phyloP scores from a whole-genome alignment of 768 basidiomycete genomes.

The Suillus spraguei region DNA sequence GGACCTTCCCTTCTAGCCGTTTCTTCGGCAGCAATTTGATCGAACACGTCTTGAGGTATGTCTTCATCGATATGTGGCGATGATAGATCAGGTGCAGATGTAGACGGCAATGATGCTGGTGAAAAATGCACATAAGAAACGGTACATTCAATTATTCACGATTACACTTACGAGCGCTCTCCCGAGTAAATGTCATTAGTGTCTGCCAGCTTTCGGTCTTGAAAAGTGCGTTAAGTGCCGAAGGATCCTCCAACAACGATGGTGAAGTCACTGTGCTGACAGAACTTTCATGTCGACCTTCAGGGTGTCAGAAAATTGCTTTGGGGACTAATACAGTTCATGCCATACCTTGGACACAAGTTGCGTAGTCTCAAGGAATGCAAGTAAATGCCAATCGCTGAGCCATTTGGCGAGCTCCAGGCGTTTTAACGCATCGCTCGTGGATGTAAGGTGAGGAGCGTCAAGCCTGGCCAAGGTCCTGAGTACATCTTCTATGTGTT shows the following conservation, averaged over 20 bases:
- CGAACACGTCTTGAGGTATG: conserved; percentile 78
- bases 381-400: conserved; percentile 93
- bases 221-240: conserved; percentile 65
- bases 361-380: conserved; percentile 83
- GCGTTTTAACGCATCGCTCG: conserved; percentile 54
- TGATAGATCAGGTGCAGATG: conserved; percentile 41
- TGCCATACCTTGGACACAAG: conserved; percentile 64
- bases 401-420: conserved; percentile 72
- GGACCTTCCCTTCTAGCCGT: conserved; percentile 37
- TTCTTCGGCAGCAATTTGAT: conserved; percentile 73
- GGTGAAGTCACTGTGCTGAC: conserved; percentile 66
- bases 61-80: conserved; percentile 58
- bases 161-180: conserved; percentile 69
- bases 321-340: neutral
- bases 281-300: conserved; percentile 78
- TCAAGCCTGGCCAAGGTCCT: conserved; percentile 55
- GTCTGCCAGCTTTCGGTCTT: conserved; percentile 83
- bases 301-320: conserved; percentile 13
- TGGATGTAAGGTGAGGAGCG: conserved; percentile 48
- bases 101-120: conserved; percentile 46
- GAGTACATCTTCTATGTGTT: conserved; percentile 71
- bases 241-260: conserved; percentile 59
- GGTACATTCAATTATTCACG: neutral
- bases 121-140: conserved; percentile 12
- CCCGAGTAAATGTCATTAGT: conserved; percentile 76